A percentile compares a stretch with the other conserved stretches of the same genome.
Conservation (phyloP, 176 grass and related monocot genomes). For the Raddia guianensis region DNA sequence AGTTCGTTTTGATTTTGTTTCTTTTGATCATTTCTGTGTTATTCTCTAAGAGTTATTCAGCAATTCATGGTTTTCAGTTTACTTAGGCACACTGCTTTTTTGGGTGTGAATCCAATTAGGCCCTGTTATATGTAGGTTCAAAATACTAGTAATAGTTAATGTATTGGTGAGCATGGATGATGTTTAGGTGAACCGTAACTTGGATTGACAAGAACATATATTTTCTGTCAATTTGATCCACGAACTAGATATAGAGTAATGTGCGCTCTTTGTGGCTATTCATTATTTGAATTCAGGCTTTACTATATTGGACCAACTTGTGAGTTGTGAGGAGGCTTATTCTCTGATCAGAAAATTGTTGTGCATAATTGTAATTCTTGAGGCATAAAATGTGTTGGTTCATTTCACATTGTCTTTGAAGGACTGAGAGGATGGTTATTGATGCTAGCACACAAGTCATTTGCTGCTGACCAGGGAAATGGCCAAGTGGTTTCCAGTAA, state of each 20-base stretch:
- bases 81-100: too few relatives aligned
- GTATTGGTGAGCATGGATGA: not conserved
- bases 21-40: not conserved
- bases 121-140: not conserved
- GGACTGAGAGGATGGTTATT: not conserved
- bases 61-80: not conserved
- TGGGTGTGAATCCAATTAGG: not conserved
- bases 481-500: not conserved
- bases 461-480: not conserved
- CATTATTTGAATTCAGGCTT: not conserved
- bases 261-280: not conserved
- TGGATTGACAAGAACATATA: slow-evolving; percentile 18
- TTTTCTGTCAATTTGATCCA: not conserved
- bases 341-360: not conserved
- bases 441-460: not conserved
- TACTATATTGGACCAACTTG: not conserved
- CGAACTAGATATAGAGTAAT: not conserved
- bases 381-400: not conserved
- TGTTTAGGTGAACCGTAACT: not conserved
- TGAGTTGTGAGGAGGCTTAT: not conserved
- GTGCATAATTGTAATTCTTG: not conserved
- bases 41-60: not conserved
- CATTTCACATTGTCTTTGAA: not conserved
- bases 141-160: not conserved
- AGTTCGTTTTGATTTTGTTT: not conserved